A percentile compares a stretch with the other conserved stretches of the same genome.
Conservation (phyloP, 75 land plant genomes). For the Pinus albicaulis region DNA sequence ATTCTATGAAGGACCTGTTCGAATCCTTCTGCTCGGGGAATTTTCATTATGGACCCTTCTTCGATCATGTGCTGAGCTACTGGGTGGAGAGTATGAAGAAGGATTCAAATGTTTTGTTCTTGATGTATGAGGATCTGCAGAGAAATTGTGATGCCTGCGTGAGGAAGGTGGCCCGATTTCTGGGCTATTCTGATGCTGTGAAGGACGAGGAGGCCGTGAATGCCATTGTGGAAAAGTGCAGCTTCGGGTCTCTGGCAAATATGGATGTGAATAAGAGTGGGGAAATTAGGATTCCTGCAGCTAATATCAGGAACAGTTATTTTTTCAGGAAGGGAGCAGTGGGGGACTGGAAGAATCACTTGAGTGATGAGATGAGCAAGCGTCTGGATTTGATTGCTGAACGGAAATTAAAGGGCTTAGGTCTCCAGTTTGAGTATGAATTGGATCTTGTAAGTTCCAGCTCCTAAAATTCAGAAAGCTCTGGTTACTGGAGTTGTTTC, state of each 20-base stretch:
- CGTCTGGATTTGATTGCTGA: slow-evolving; percentile 16
- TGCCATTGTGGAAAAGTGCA: slow-evolving; percentile 19
- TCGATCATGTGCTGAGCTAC: slow-evolving; percentile 28
- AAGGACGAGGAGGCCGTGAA: not conserved
- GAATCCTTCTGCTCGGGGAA: slow-evolving; percentile 16
- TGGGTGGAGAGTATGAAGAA: slow-evolving; percentile 12
- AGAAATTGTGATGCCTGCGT: slow-evolving; percentile 3
- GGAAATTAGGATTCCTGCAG: not conserved
- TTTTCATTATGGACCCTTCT: slow-evolving; percentile 17
- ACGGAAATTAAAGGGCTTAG: slow-evolving; percentile 28
- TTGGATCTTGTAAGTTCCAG: not conserved
- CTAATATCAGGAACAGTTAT: not conserved
- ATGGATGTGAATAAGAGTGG: slow-evolving; percentile 20
- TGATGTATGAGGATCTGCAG: slow-evolving; percentile 32
- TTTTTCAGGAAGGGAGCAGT: slow-evolving; percentile 24
- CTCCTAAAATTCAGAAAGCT: too few species aligned
- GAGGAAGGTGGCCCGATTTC: slow-evolving; percentile 25
- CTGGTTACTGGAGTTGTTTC: too few species aligned
- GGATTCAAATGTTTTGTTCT: slow-evolving; percentile 20
- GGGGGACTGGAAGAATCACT: slow-evolving; percentile 32
- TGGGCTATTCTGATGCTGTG: slow-evolving; percentile 9
- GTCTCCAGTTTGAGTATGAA: slow-evolving; percentile 4
- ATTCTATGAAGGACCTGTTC: slow-evolving; percentile 10
- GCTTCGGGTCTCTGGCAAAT: slow-evolving; percentile 21
- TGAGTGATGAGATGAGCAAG: slow-evolving; percentile 23